A percentile compares a stretch with the other conserved stretches of the same genome.
phyloP scores from a whole-genome alignment of 305 asterid genomes.

The Fraxinus nigra region DNA sequence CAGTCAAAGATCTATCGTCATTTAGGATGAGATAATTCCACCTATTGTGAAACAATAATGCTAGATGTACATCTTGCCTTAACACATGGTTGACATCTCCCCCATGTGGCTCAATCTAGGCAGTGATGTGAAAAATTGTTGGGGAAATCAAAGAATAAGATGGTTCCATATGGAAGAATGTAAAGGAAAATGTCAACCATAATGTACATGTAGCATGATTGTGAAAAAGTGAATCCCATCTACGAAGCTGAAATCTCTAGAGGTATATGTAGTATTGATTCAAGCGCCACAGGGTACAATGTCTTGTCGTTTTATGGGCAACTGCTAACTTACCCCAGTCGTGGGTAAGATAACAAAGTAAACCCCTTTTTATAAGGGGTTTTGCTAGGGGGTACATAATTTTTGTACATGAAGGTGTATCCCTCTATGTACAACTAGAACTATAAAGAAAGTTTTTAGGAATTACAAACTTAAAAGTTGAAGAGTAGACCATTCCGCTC shows the following conservation, averaged over 20 bases:
- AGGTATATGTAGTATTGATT: neutral
- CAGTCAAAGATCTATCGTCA: neutral
- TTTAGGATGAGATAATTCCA: neutral
- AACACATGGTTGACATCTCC: neutral
- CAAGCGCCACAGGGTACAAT: neutral
- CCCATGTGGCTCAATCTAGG: neutral
- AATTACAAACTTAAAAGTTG: neutral
- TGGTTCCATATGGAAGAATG: neutral
- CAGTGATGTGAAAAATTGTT: neutral
- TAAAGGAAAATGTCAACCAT: neutral
- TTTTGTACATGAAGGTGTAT: no score
- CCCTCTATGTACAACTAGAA: no score
- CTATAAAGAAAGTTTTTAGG: neutral
- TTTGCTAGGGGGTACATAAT: no score
- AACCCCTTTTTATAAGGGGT: neutral
- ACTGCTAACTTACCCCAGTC: neutral
- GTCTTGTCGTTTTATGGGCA: neutral
- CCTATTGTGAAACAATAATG: neutral
- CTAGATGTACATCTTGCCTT: neutral
- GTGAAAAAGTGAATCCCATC: neutral
- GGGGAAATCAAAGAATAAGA: neutral
- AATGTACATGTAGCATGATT: neutral
- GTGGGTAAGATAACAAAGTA: neutral
- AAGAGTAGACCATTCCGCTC: neutral
- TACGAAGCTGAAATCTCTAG: neutral